These are phyloP conservation scores for Diplodia scrobiculata DNA, from an alignment of 2,329 filamentous ascomycete species.

Conservation along the genomic window DNA sequence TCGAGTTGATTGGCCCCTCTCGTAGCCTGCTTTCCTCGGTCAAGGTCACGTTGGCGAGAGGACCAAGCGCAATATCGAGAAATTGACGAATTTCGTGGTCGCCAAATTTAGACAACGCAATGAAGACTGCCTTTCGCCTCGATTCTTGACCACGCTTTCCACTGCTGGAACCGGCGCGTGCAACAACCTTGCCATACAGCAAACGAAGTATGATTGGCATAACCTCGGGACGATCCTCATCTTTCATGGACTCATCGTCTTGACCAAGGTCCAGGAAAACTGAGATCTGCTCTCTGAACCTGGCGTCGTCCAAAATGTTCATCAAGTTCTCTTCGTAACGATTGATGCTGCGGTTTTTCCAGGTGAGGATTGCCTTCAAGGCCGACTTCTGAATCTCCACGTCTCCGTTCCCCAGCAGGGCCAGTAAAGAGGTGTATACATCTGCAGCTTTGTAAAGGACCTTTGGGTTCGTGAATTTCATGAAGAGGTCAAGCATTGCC, in stretches of 20 bases:
- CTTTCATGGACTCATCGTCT: constrained; percentile 66
- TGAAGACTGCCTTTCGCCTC: constrained; percentile 71
- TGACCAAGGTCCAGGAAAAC: constrained; percentile 76
- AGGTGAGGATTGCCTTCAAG: constrained; percentile 80
- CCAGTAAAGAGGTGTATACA: constrained; percentile 74
- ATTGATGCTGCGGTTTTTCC: constrained; percentile 77
- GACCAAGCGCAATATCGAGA: constrained; percentile 76
- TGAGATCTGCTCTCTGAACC: constrained; percentile 92
- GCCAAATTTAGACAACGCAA: constrained; percentile 75
- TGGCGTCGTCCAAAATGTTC: constrained; percentile 83
- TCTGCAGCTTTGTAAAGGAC: constrained; percentile 76
- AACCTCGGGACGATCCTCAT: constrained; percentile 70
- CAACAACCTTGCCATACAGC: constrained; percentile 86
- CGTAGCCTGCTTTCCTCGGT: constrained; percentile 55
- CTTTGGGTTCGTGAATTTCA: constrained; percentile 81
- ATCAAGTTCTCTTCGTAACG: constrained; percentile 83
- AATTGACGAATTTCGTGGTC: constrained; percentile 77
- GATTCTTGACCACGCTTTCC: constrained; percentile 79
- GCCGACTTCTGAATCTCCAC: constrained; percentile 83
- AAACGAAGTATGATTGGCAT: constrained; percentile 86
- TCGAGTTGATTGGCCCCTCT: constrained; percentile 58
- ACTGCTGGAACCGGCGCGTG: constrained; percentile 73
- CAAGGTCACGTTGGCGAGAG: constrained; percentile 64
- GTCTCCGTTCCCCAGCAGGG: constrained; percentile 83
- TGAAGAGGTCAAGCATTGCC: constrained; percentile 76